These are phyloP conservation scores for Pseudozyma pruni DNA, from an alignment of 1,284 basidiomycete species.

Conservation along the genomic window DNA sequence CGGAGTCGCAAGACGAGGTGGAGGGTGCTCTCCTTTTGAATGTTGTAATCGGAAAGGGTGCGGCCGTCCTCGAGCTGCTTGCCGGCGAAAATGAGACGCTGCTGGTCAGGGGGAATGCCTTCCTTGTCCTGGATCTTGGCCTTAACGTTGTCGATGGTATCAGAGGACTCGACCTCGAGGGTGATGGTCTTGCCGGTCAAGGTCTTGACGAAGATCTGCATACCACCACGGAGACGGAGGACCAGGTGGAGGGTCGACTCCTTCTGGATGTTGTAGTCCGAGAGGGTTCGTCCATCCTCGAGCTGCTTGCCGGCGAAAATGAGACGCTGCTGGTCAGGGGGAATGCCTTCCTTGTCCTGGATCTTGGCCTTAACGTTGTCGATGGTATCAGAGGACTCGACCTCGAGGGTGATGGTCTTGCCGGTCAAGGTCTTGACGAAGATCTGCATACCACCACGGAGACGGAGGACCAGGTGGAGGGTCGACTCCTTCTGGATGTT, in stretches of 20 bases:
- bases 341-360: slow-evolving; percentile 68
- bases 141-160: slow-evolving; percentile 88
- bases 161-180: slow-evolving; percentile 84
- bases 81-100: slow-evolving; percentile 71
- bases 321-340: slow-evolving; percentile 70
- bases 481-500: slow-evolving; percentile 99
- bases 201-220: slow-evolving; percentile 71
- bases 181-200: slow-evolving; percentile 99
- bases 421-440: slow-evolving; percentile 82
- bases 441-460: slow-evolving; percentile 75
- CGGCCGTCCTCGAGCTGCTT: slow-evolving; percentile 71
- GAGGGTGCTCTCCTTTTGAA: slow-evolving; percentile 66
- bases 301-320: slow-evolving; percentile 71
- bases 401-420: slow-evolving; percentile 95
- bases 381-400: slow-evolving; percentile 90
- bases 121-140: slow-evolving; percentile 68
- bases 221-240: slow-evolving; percentile 64
- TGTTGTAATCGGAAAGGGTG: slow-evolving; percentile 70
- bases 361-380: slow-evolving; percentile 76
- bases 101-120: slow-evolving; percentile 70
- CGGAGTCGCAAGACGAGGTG: slow-evolving; percentile 64
- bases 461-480: slow-evolving; percentile 90
- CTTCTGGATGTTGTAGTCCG: slow-evolving; percentile 69
- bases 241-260: slow-evolving; percentile 64
- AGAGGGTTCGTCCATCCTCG: slow-evolving; percentile 70